Evolutionary conservation across 176 grass and related monocot genomes (phyloP).

Genomic region (Thinopyrum elongatum): DNA sequence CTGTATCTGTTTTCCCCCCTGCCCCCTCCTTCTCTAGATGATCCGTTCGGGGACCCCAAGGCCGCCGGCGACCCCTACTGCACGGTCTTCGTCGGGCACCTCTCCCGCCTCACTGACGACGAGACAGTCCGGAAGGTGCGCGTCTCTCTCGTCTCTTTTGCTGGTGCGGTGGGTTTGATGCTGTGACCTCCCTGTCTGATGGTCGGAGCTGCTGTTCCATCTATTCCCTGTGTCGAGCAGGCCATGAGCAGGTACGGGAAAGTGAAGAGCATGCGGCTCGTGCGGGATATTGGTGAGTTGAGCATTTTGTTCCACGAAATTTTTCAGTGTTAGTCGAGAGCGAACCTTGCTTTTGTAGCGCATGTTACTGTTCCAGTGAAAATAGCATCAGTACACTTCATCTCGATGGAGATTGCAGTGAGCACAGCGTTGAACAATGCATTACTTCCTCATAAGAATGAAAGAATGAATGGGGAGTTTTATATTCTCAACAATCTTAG

Average conservation of each 20-base stretch:
- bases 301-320: background rate
- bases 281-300: slow-evolving; percentile 71
- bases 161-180: background rate
- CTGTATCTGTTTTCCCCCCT: background rate
- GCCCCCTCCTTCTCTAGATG: slow-evolving; percentile 45
- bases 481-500: background rate
- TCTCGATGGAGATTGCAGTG: background rate
- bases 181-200: background rate
- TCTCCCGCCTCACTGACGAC: slow-evolving; percentile 71
- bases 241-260: slow-evolving; percentile 83
- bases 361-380: background rate
- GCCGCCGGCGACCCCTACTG: slow-evolving; percentile 71
- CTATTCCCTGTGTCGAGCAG: slow-evolving; percentile 27
- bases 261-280: slow-evolving; percentile 80
- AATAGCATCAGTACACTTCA: background rate
- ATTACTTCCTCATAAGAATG: background rate
- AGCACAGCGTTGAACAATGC: background rate
- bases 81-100: slow-evolving; percentile 78
- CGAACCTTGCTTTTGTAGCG: background rate
- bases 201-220: slow-evolving; percentile 6
- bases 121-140: slow-evolving; percentile 63
- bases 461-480: background rate
- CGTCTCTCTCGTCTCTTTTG: background rate
- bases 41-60: slow-evolving; percentile 89
- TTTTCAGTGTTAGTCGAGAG: background rate